Evolutionary conservation across 768 basidiomycete species (phyloP).

Genomic region (Rubroboletus pulcherrimus): DNA sequence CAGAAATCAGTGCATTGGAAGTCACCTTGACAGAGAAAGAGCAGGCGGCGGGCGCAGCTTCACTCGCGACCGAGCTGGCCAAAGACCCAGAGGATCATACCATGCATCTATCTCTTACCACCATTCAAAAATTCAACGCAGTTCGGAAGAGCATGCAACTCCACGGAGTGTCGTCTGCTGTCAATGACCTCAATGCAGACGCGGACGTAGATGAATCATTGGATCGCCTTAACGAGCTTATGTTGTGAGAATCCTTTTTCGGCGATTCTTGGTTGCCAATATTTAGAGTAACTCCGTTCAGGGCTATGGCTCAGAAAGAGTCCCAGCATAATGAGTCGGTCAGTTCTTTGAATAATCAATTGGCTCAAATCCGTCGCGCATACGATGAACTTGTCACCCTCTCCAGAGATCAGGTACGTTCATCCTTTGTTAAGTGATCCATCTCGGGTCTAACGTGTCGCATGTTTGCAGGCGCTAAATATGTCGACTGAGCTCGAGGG

Average conservation of each 20-base stretch:
- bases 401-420: slow-evolving; percentile 76
- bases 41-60: background rate
- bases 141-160: slow-evolving; percentile 64
- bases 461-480: slow-evolving; percentile 58
- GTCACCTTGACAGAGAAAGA: slow-evolving; percentile 41
- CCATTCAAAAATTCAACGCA: slow-evolving; percentile 68
- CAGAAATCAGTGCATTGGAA: slow-evolving; percentile 83
- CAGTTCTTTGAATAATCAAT: slow-evolving; percentile 63
- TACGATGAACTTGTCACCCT: slow-evolving; percentile 79
- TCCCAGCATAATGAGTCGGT: slow-evolving; percentile 81
- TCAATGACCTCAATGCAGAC: slow-evolving; percentile 32
- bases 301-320: slow-evolving; percentile 98
- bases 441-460: background rate
- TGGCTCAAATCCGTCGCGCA: slow-evolving; percentile 67
- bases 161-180: slow-evolving; percentile 36
- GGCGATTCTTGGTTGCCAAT: slow-evolving; percentile 1
- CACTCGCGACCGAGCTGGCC: background rate
- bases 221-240: slow-evolving; percentile 82
- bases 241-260: slow-evolving; percentile 59
- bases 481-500: slow-evolving; percentile 86
- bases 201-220: slow-evolving; percentile 61
- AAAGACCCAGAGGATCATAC: slow-evolving; percentile 23
- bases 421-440: background rate
- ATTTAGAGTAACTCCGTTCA: slow-evolving; percentile 29
- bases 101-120: slow-evolving; percentile 61